Base-by-base conservation (phyloP, 75 land plant genomes). In the Picea glauca region DNA sequence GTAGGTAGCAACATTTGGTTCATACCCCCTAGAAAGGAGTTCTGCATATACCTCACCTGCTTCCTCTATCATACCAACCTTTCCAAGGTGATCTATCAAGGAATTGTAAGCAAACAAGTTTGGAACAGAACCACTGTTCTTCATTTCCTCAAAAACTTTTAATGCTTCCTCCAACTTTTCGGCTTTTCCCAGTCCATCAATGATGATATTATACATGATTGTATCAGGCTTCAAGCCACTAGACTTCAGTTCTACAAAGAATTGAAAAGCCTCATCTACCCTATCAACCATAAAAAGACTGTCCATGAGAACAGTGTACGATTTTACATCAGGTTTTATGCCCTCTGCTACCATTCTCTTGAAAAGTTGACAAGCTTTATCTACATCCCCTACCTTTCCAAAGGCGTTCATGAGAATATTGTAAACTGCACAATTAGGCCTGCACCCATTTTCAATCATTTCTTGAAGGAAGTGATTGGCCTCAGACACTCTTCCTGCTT, bases 401-500 rank as follows among this genome's bases (percentile, higher is more conserved):
- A 77, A 84, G 54, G 87, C 92, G 80, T 90, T 90, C 17, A 92
- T 90, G 21, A 90, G 81, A 76, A 90, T 92, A 60, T 88, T 90
- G 64, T 84, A 92, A 4, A 88, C 83, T 15, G 85, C 87, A 84
- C 82, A 76, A 77, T 86, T 94, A n/a, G 99, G 98, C 77, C 85
- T 91, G 84, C 94, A 87, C 61, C 93, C 91, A 82, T 82, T 90
- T 21, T 88, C 87, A 40, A 66, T 54, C 99, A 96, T 96, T 80
- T 92, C 95, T 35, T 83, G 78, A 77, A 96, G 94, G 6, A 94
- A 70, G 23, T 67, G 50, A 76, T 60, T 77, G 26, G 93, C 93
- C 58, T 89, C 85, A 18, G 85, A 84, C 18, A 87, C 60, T 60
- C 76, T 83, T 61, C 87, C 88, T 33, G 62, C 73, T 68, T 89